Conservation (phyloP, 2,329 filamentous ascomycete genomes). For the Trichocomaceae sp. region DNA sequence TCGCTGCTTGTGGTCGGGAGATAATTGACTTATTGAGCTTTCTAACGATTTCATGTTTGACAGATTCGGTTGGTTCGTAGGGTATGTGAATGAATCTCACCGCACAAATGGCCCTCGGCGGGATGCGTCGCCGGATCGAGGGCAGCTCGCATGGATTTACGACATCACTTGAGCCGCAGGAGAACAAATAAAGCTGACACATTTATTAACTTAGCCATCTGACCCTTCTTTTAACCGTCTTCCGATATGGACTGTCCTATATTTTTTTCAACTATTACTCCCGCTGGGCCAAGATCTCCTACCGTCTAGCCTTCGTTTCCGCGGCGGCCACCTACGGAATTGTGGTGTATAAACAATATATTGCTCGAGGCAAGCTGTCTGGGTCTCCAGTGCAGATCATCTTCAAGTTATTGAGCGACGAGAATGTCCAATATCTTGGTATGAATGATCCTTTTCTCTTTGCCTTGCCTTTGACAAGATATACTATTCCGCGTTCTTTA, state of each 20-base stretch:
- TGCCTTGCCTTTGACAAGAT: neutral
- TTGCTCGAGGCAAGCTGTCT: conserved; percentile 71
- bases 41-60: conserved; percentile 11
- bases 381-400: conserved; percentile 56
- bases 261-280: conserved; percentile 82
- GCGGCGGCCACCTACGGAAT: conserved; percentile 93
- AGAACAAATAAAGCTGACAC: conserved; percentile 18
- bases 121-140: neutral
- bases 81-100: conserved; percentile 49
- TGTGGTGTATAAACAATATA: conserved; percentile 95
- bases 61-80: conserved; percentile 66
- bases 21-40: neutral
- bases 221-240: conserved; percentile 71
- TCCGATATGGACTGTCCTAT: conserved; percentile 80
- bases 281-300: conserved; percentile 70
- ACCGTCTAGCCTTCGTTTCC: conserved; percentile 83
- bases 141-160: neutral
- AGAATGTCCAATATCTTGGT: conserved; percentile 98
- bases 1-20: neutral
- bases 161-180: neutral
- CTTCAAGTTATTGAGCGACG: conserved; percentile 67
- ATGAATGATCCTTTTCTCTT: conserved; percentile 35
- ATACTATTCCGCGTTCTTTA: conserved; percentile 8
- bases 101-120: conserved; percentile 10
- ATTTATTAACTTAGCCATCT: conserved; percentile 59